phyloP scores from a whole-genome alignment of 2,329 filamentous ascomycete genomes.

The Stagonosporopsis rhizophila region DNA sequence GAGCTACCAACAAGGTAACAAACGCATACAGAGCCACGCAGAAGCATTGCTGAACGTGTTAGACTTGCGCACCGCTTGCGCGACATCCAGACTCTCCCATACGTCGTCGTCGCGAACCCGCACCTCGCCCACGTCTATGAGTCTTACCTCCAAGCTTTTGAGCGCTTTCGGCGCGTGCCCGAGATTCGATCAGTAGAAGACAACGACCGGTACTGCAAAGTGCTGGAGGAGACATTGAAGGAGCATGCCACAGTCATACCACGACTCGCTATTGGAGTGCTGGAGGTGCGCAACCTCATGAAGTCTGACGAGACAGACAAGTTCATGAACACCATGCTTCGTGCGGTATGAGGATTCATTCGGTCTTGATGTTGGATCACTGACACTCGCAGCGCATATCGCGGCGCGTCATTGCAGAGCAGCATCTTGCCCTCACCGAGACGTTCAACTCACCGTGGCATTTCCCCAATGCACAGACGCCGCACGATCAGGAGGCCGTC shows the following conservation, averaged over 20 bases:
- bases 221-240: conserved; percentile 79
- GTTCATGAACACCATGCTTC: conserved; percentile 93
- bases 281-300: conserved; percentile 87
- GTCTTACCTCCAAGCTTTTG: conserved; percentile 96
- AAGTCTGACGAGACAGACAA: conserved; percentile 81
- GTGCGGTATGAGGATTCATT: conserved; percentile 69
- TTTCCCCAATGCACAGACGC: conserved; percentile 75
- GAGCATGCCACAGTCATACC: conserved; percentile 95
- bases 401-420: conserved; percentile 93
- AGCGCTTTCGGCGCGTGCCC: conserved; percentile 81
- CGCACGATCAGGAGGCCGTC: conserved; percentile 78
- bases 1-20: conserved; percentile 82
- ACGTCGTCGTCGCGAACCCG: conserved; percentile 92
- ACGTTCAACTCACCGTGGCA: conserved; percentile 92
- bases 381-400: conserved; percentile 75
- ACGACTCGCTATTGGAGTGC: conserved; percentile 89
- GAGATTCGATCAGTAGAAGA: conserved; percentile 87
- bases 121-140: conserved; percentile 96
- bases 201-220: conserved; percentile 84
- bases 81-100: conserved; percentile 96
- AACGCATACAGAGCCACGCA: neutral
- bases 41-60: conserved; percentile 22
- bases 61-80: conserved; percentile 92
- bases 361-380: neutral
- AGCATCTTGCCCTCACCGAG: conserved; percentile 92